Conservation (phyloP, 2,329 filamentous ascomycete genomes). For the Colletotrichum godetiae region DNA sequence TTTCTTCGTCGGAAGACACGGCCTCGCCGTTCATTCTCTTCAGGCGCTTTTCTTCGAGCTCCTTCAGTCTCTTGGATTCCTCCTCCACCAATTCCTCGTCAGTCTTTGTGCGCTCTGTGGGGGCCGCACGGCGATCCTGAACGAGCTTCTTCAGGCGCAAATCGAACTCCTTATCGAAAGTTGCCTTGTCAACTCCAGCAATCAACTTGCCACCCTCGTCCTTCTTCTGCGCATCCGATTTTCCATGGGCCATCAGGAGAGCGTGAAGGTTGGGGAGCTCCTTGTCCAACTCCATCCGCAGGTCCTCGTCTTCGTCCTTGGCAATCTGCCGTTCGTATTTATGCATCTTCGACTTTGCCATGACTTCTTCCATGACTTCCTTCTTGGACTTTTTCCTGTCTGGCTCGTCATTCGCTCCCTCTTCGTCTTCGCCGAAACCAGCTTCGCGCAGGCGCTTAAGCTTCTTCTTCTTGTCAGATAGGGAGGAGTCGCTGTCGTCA, state of each 20-base stretch:
- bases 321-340: constrained; percentile 93
- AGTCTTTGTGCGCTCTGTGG: constrained; percentile 89
- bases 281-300: constrained; percentile 86
- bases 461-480: constrained; percentile 61
- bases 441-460: constrained; percentile 68
- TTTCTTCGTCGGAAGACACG: constrained; percentile 69
- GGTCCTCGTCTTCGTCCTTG: constrained; percentile 93
- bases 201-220: constrained; percentile 44
- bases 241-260: constrained; percentile 70
- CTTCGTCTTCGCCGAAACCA: constrained; percentile 55
- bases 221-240: constrained; percentile 40
- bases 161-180: constrained; percentile 90
- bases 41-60: constrained; percentile 84
- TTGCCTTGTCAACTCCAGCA: constrained; percentile 70
- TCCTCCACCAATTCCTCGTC: constrained; percentile 86
- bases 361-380: constrained; percentile 97
- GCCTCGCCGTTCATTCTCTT: constrained; percentile 89
- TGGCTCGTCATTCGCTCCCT: constrained; percentile 66
- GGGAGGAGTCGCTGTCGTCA: constrained; percentile 67
- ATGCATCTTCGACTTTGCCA: constrained; percentile 95
- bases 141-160: constrained; percentile 83
- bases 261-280: constrained; percentile 81
- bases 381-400: constrained; percentile 94
- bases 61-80: constrained; percentile 79
- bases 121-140: constrained; percentile 85